phyloP scores from a whole-genome alignment of 305 asterid genomes.

The Fraxinus baroniana region DNA sequence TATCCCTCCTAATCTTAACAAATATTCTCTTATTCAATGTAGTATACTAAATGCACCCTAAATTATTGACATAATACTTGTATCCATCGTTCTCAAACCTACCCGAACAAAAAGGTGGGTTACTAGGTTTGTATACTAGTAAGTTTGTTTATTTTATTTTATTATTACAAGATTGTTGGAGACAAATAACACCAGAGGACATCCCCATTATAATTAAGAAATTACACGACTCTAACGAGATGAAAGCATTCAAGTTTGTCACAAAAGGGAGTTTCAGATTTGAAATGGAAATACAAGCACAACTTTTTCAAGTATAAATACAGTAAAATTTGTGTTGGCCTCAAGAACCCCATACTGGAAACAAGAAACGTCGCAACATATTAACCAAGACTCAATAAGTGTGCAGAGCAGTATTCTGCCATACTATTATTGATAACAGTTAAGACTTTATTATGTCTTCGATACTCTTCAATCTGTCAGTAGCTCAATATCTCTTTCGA shows the following conservation, averaged over 20 bases:
- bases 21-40: no score
- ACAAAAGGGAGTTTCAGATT: background rate
- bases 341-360: constrained; percentile 17
- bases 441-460: constrained; percentile 20
- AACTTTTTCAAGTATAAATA: constrained; percentile 17
- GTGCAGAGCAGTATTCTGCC: constrained; percentile 25
- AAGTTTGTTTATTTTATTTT: no score
- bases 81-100: no score
- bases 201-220: background rate
- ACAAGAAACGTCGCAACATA: constrained; percentile 21
- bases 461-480: constrained; percentile 34
- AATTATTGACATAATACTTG: no score
- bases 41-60: no score
- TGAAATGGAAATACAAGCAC: background rate
- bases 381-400: constrained; percentile 18
- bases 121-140: background rate
- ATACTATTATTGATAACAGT: constrained; percentile 32
- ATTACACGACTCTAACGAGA: background rate
- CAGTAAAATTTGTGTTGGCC: constrained; percentile 17
- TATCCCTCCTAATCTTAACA: no score
- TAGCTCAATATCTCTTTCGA: constrained; percentile 26
- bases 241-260: background rate
- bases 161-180: background rate
- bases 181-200: background rate
- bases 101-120: background rate